Evolutionary conservation across 805 yeast genomes (phyloP), one percentile per base, ranked within the genome.

Genomic region (Pichia kluyveri): DNA sequence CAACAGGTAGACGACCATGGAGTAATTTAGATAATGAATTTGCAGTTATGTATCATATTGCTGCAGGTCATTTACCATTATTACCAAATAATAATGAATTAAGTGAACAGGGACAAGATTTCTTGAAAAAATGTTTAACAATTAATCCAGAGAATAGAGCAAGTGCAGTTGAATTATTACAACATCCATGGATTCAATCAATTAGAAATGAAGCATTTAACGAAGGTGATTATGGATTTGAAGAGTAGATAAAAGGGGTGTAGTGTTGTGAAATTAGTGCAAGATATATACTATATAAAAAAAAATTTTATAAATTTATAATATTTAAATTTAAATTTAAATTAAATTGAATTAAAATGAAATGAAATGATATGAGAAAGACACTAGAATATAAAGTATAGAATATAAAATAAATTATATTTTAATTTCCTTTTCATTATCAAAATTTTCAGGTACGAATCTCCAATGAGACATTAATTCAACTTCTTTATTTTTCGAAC

Each of bases 11-110:
- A 54, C 73, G 96, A 50, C 99, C 99, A 7, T 93, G 99, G 99
- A 85, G 95, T 15, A 86, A 88, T 63, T 71, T 89, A 51, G 99
- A 93, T 60, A 93, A 93, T 60, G 98, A 91, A 61, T 93, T 95
- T 95, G 96, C 98, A 2, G 86, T 93, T 45, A 91, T 93, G 98
- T 93, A 90, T 60, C 96, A 88, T 63, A 93, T 93, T 60, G 98
- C 97, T 0, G 95, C 96, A 3, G 96, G 96, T 1, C 93, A 87
- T 61, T 73, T 79, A 50, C 99, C 99, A 0, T 88, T 79, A 56
- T 70, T 91, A 46, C 99, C 99, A 5, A 63, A 80, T 0, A 66
- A 73, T 1, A 93, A 84, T 51, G 96, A 88, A 65, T 69, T 93
- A 46, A 82, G 93, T 55, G 75, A 72, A 15, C 77, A 72, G 14